A percentile compares a stretch with the other conserved stretches of the same genome.
These are phyloP conservation scores for Agroathelia rolfsii DNA, from an alignment of 1,284 basidiomycete genomes.

Conservation along the genomic window DNA sequence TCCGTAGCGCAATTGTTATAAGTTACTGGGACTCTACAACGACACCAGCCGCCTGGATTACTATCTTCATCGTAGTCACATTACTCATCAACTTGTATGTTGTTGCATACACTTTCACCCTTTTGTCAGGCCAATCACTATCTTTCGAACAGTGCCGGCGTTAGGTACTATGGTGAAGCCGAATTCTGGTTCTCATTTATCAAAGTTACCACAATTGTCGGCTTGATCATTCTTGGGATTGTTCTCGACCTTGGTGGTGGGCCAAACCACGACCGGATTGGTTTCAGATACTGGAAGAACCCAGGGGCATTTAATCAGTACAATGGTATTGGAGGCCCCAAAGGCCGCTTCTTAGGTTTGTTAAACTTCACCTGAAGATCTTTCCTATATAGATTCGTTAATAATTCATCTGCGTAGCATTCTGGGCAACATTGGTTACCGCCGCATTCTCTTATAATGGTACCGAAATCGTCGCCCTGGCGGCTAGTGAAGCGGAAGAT, in stretches of 20 bases:
- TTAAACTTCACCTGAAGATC: too few species aligned
- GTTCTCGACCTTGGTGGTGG: slow-evolving; percentile 61
- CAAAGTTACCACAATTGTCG: slow-evolving; percentile 48
- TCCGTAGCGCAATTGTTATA: too few species aligned
- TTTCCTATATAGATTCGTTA: too few species aligned
- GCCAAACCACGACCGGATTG: slow-evolving; percentile 51
- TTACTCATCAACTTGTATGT: neutral
- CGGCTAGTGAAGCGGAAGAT: slow-evolving; percentile 34
- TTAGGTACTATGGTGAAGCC: slow-evolving; percentile 46
- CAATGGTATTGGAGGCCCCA: slow-evolving; percentile 28
- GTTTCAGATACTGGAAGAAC: slow-evolving; percentile 48
- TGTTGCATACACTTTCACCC: too few species aligned
- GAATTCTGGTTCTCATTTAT: slow-evolving; percentile 46
- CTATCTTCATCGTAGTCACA: slow-evolving; percentile 24
- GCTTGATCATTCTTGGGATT: slow-evolving; percentile 50
- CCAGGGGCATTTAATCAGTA: slow-evolving; percentile 33
- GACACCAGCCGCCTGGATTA: slow-evolving; percentile 20
- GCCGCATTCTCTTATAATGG: slow-evolving; percentile 38
- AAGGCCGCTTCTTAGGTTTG: slow-evolving; percentile 35
- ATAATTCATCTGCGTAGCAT: too few species aligned
- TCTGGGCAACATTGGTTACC: too few species aligned
- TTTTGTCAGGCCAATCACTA: too few species aligned
- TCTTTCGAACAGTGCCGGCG: too few species aligned
- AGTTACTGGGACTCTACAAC: slow-evolving; percentile 32
- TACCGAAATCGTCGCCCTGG: slow-evolving; percentile 39